A percentile compares a stretch with the other conserved stretches of the same genome.
Evolutionary conservation across 495 filamentous ascomycete genomes (phyloP).

Genomic region (Aspergillus ostianus): DNA sequence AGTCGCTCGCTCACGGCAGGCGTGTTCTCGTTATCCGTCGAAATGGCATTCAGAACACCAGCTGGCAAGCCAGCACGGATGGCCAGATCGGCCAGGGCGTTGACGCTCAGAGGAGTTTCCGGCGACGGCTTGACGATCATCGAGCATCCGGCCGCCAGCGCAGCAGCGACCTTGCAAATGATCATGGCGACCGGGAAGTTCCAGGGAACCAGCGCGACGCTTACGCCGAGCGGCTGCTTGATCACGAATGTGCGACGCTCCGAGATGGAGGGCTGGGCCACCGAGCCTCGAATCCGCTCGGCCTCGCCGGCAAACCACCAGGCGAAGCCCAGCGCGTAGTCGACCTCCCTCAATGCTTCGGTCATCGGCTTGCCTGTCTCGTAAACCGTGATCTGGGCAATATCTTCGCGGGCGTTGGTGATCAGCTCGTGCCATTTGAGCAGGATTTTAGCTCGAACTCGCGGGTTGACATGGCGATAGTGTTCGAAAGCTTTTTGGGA

Average conservation of each 20-base stretch:
- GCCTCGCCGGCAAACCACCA: constrained; percentile 55
- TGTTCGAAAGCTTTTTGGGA: not conserved
- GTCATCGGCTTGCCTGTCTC: constrained; percentile 50
- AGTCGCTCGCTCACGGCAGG: constrained; percentile 54
- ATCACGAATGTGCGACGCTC: constrained; percentile 42
- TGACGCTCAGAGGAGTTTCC: constrained; percentile 55
- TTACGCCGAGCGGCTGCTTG: constrained; percentile 52
- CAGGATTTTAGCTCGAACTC: constrained; percentile 3
- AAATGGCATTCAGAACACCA: constrained; percentile 59
- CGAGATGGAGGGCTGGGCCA: constrained; percentile 31
- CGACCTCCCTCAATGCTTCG: constrained; percentile 46
- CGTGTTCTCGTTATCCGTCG: constrained; percentile 55
- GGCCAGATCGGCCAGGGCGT: constrained; percentile 57
- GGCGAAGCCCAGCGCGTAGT: constrained; percentile 46
- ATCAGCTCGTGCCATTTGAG: constrained; percentile 31
- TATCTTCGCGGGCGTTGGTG: constrained; percentile 37
- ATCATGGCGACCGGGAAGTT: constrained; percentile 55
- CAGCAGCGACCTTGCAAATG: constrained; percentile 58
- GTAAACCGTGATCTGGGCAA: constrained; percentile 45
- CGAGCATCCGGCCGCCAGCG: constrained; percentile 63
- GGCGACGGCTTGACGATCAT: constrained; percentile 43
- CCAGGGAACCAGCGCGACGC: constrained; percentile 40
- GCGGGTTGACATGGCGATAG: not conserved
- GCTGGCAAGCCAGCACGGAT: constrained; percentile 57
- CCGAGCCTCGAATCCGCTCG: constrained; percentile 43